Conservation (phyloP, 805 yeast species). For the Maudiozyma pseudohumilis region DNA sequence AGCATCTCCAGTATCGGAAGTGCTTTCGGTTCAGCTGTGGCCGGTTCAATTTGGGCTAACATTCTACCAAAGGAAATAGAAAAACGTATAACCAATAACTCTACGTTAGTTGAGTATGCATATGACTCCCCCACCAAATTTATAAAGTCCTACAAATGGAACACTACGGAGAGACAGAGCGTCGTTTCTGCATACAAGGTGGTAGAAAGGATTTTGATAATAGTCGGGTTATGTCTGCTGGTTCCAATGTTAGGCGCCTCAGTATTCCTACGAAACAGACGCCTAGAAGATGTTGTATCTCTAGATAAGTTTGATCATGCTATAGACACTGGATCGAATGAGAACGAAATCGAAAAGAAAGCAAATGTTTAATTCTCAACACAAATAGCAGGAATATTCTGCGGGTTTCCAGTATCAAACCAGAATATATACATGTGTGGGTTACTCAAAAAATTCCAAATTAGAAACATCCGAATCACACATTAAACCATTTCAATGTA, state of each 20-base stretch:
- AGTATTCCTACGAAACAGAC: slow-evolving; percentile 43
- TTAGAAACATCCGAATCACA: too few relatives aligned
- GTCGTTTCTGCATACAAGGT: slow-evolving; percentile 44
- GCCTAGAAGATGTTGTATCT: slow-evolving; percentile 21
- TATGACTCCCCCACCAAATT: slow-evolving; percentile 43
- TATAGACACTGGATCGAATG: too few relatives aligned
- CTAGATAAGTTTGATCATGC: slow-evolving; percentile 1
- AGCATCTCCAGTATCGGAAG: slow-evolving; percentile 52
- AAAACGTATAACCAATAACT: slow-evolving; percentile 34
- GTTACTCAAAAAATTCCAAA: too few relatives aligned
- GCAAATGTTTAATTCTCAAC: too few relatives aligned
- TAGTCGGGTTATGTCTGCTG: slow-evolving; percentile 43
- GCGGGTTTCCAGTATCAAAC: too few relatives aligned
- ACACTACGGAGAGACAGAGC: slow-evolving; percentile 42
- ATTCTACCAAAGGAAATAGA: slow-evolving; percentile 35
- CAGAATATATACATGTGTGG: too few relatives aligned
- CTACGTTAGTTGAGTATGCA: slow-evolving; percentile 31
- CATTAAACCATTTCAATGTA: too few relatives aligned
- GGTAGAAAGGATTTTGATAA: slow-evolving; percentile 43
- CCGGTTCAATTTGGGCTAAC: slow-evolving; percentile 55
- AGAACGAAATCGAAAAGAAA: too few relatives aligned
- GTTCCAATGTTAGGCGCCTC: slow-evolving; percentile 41
- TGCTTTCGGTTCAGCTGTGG: slow-evolving; percentile 52
- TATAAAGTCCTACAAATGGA: slow-evolving; percentile 41
- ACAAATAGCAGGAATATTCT: too few relatives aligned